Percentiles rank a stretch among this genome's conserved stretches.
Evolutionary conservation across 2,329 filamentous ascomycete genomes (phyloP).

Genomic region (Arachnomyces sp.): DNA sequence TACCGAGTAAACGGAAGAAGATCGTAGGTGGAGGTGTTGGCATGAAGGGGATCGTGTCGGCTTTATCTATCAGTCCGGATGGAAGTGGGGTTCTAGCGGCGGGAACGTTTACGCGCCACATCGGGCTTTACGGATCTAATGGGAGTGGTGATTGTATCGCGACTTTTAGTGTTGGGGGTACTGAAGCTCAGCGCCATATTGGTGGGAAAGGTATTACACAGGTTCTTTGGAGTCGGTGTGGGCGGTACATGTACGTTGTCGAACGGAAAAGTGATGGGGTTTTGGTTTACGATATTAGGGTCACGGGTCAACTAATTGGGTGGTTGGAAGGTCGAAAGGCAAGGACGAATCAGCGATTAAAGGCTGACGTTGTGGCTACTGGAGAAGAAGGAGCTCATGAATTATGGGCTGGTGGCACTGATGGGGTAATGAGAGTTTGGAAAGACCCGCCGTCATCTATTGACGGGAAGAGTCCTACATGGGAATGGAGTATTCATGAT

Average conservation of each 20-base stretch:
- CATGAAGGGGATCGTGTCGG: conserved; percentile 51
- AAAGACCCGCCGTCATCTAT: conserved; percentile 34
- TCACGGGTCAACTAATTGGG: conserved; percentile 44
- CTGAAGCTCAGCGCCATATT: conserved; percentile 30
- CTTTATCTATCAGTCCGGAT: conserved; percentile 39
- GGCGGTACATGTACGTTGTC: conserved; percentile 51
- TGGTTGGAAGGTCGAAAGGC: conserved; percentile 42
- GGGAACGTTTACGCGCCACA: conserved; percentile 48
- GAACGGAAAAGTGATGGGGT: conserved; percentile 51
- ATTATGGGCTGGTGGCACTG: conserved; percentile 53
- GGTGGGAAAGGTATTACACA: conserved; percentile 49
- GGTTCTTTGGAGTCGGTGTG: conserved; percentile 51
- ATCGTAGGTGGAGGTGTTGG: conserved; percentile 40
- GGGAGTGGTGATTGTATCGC: conserved; percentile 44
- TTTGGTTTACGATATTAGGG: conserved; percentile 53
- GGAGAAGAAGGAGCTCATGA: conserved; percentile 37
- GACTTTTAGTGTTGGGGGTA: conserved; percentile 42
- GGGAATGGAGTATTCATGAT: conserved; percentile 38
- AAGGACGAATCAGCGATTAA: conserved; percentile 49
- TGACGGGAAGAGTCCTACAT: conserved; percentile 36
- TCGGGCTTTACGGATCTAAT: conserved; percentile 49
- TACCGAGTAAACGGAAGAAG: conserved; percentile 42
- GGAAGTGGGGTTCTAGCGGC: conserved; percentile 47
- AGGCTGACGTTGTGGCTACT: conserved; percentile 43
- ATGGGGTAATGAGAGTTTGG: conserved; percentile 49